Evolutionary conservation across 768 basidiomycete species (phyloP), one percentile per base, ranked within the genome.

Genomic region (Mycena amicta): DNA sequence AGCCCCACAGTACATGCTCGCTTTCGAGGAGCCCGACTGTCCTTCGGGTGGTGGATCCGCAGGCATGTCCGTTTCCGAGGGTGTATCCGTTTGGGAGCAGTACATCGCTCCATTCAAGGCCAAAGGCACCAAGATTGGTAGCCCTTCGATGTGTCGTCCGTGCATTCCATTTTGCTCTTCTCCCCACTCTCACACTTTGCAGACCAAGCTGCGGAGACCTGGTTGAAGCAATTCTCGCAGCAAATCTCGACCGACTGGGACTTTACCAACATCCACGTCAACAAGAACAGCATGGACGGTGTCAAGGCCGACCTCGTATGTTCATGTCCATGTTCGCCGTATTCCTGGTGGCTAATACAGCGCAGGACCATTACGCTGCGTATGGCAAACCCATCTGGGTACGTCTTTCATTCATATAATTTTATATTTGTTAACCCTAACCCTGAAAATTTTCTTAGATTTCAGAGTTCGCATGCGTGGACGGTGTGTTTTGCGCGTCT

Each of bases 81-180:
- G 76, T 20, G 79, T 75, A 15, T 62, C 60, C 28, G 43, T 77
- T 13, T 64, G 79, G 79, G 74, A 81, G 47, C 58, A 66, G 51
- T 66, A 77, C 53, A 78, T 81, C 51, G 79, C 74, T 3, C 79
- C 78, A 1, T 63, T 80, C 57, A 70, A 71, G 33, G 65, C 63
- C n/a, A 74, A 71, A 50, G 80, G 80, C 8, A 70, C 78, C 20
- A 70, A 74, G 54, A 61, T 78, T 15, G 79, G 74, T 13, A 80
- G 78, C 60, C 80, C 80, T 11, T 76, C 77, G 18, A 80, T 80
- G 80, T 81, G 80, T 65, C 80, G 80, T 81, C 62, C 56, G 79
- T 74, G 27, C n/a, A n/a, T n/a, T n/a, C n/a, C n/a, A n/a, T 53
- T 52, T 30, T 22, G 33, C 46, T 30, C 49, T 45, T 45, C 39